Evolutionary conservation across 2,329 filamentous ascomycete species (phyloP).

Genomic region (Blastomyces percursus): DNA sequence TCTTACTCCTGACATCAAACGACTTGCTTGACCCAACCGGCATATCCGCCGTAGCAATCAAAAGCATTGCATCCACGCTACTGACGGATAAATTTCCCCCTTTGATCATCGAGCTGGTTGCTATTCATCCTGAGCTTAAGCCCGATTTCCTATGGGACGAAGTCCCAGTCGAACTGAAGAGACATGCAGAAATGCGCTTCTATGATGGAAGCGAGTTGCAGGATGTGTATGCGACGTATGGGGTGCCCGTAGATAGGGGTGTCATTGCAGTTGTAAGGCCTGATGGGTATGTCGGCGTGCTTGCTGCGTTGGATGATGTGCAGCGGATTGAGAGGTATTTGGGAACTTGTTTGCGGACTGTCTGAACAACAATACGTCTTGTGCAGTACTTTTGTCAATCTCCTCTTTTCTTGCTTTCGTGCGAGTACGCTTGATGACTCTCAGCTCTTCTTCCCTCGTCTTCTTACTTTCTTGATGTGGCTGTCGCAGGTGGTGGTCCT

Average conservation of each 20-base stretch:
- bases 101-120: constrained; percentile 25
- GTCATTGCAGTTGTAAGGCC: constrained; percentile 29
- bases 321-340: constrained; percentile 21
- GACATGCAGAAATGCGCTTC: constrained; percentile 27
- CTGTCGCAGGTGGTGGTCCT: background rate
- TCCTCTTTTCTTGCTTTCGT: background rate
- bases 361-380: background rate
- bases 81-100: background rate
- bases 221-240: constrained; percentile 29
- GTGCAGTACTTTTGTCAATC: background rate
- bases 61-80: constrained; percentile 17
- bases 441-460: background rate
- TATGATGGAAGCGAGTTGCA: constrained; percentile 26
- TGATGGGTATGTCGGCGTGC: constrained; percentile 29
- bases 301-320: constrained; percentile 20
- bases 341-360: constrained; percentile 2
- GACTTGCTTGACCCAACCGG: constrained; percentile 26
- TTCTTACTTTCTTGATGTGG: background rate
- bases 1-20: constrained; percentile 26
- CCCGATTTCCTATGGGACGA: constrained; percentile 26
- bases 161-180: constrained; percentile 23
- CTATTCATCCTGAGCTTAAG: constrained; percentile 23
- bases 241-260: constrained; percentile 23
- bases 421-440: background rate
- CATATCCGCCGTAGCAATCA: constrained; percentile 19